phyloP scores from a whole-genome alignment of 495 filamentous ascomycete genomes.

The Tuber umbilicatum region DNA sequence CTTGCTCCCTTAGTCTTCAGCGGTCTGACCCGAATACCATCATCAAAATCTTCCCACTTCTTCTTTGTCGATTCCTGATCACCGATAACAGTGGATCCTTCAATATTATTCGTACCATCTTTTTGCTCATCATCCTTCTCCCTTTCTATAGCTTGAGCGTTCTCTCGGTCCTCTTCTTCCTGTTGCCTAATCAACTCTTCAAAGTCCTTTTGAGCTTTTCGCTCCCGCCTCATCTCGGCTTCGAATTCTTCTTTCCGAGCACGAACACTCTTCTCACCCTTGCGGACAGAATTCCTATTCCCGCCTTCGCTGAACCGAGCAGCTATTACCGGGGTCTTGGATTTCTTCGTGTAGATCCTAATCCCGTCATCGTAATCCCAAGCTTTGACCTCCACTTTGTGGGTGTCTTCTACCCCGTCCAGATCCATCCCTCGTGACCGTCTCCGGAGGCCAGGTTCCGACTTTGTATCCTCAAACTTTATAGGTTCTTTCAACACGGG shows the following conservation, averaged over 20 bases:
- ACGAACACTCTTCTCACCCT: slow-evolving; percentile 38
- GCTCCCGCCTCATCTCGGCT: slow-evolving; percentile 33
- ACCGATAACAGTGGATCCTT: slow-evolving; percentile 29
- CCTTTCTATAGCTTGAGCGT: slow-evolving; percentile 21
- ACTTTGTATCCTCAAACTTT: slow-evolving; percentile 5
- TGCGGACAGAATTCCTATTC: slow-evolving; percentile 35
- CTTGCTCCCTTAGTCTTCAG: slow-evolving; percentile 30
- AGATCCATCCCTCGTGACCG: neutral
- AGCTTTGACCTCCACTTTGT: slow-evolving; percentile 34
- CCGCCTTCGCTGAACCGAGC: slow-evolving; percentile 24
- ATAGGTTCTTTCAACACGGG: neutral
- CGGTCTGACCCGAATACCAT: slow-evolving; percentile 37
- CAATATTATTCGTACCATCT: slow-evolving; percentile 22
- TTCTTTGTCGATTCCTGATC: slow-evolving; percentile 22
- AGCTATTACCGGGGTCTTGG: slow-evolving; percentile 24
- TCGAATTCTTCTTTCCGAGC: slow-evolving; percentile 40
- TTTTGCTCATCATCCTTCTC: slow-evolving; percentile 22
- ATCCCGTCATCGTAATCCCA: slow-evolving; percentile 41
- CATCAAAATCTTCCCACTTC: slow-evolving; percentile 32
- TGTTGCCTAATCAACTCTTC: slow-evolving; percentile 31
- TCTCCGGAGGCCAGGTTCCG: neutral
- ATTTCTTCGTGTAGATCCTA: slow-evolving; percentile 38
- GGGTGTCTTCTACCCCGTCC: slow-evolving; percentile 22
- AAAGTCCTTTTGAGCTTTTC: slow-evolving; percentile 29
- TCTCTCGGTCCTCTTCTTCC: slow-evolving; percentile 29